Evolutionary conservation across 495 filamentous ascomycete species (phyloP).

Genomic region (Tuber umbilicatum): DNA sequence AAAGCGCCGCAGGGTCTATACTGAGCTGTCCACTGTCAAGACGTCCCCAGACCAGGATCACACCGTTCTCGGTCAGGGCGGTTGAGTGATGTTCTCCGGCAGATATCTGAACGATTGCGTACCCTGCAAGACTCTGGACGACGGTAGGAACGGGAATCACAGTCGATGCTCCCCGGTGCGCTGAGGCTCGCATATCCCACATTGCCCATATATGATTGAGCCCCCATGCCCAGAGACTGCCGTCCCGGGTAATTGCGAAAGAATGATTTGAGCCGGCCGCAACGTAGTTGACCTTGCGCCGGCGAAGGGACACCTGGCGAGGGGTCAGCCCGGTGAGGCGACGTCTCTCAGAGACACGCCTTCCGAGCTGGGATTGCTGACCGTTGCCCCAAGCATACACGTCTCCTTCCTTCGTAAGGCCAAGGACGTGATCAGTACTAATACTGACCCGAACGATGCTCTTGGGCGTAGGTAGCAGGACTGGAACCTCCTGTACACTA

Average conservation of each 20-base stretch:
- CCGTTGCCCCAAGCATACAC: constrained; percentile 67
- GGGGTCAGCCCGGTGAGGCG: constrained; percentile 59
- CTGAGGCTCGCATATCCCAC: no score
- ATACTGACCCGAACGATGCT: constrained; percentile 56
- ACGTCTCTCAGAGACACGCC: constrained; percentile 54
- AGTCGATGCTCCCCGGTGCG: constrained; percentile 57
- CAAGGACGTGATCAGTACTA: constrained; percentile 66
- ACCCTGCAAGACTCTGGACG: constrained; percentile 54
- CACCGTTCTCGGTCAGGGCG: constrained; percentile 55
- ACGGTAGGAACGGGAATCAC: constrained; percentile 54
- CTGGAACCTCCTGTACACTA: constrained; percentile 46
- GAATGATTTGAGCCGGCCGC: constrained; percentile 61
- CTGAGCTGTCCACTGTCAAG: constrained; percentile 60
- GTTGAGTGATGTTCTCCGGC: constrained; percentile 65
- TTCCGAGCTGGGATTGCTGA: constrained; percentile 67
- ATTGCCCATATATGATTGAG: constrained; percentile 80
- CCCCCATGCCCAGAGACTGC: constrained; percentile 74
- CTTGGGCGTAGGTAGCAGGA: constrained; percentile 52
- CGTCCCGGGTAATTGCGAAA: constrained; percentile 56
- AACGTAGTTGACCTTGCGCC: constrained; percentile 53
- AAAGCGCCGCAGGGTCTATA: constrained; percentile 48
- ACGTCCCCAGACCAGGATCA: constrained; percentile 63
- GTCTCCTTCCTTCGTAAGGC: constrained; percentile 57
- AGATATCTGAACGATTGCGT: constrained; percentile 51
- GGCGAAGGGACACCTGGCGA: constrained; percentile 59